A percentile compares a stretch with the other conserved stretches of the same genome.
phyloP scores from a whole-genome alignment of 2,329 filamentous ascomycete species.

The Colletotrichum falcatum region DNA sequence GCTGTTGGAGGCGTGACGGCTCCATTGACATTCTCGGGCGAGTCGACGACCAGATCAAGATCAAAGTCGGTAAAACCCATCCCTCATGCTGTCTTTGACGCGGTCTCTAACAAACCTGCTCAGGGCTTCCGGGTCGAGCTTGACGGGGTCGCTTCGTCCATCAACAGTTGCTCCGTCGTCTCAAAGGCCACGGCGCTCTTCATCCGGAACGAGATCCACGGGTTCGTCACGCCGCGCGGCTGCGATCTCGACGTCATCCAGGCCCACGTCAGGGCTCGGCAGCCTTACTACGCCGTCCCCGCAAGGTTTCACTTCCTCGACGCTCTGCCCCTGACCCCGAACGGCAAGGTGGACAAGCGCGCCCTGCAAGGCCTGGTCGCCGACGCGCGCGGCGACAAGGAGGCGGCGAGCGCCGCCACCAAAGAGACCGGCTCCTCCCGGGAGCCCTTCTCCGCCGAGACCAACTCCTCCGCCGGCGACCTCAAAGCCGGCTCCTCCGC shows the following conservation, averaged over 20 bases:
- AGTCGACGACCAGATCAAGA: conserved; percentile 71
- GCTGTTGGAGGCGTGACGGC: conserved; percentile 65
- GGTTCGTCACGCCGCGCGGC: conserved; percentile 54
- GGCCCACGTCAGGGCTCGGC: conserved; percentile 53
- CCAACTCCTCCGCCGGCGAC: conserved; percentile 13
- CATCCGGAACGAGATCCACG: conserved; percentile 61
- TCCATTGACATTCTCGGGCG: conserved; percentile 67
- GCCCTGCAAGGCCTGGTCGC: conserved; percentile 52
- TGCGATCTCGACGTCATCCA: conserved; percentile 52
- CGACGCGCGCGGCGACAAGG: conserved; percentile 8
- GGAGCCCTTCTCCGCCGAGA: conserved; percentile 12
- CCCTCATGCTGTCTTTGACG: too few species aligned
- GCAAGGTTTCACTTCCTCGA: conserved; percentile 56
- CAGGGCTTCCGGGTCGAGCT: conserved; percentile 70
- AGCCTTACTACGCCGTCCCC: conserved; percentile 69
- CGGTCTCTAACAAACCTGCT: not conserved
- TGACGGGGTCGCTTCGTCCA: conserved; percentile 64
- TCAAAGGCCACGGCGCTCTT: conserved; percentile 60
- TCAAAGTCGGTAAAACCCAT: conserved; percentile 47
- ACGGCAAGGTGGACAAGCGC: conserved; percentile 69
- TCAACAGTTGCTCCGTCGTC: conserved; percentile 59
- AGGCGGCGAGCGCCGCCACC: conserved; percentile 1
- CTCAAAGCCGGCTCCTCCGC: conserved; percentile 21
- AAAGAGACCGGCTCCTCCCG: conserved; percentile 22
- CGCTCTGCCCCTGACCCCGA: conserved; percentile 62